Evolutionary conservation across 495 filamentous ascomycete genomes (phyloP), one percentile per base, ranked within the genome.

Genomic region (Aspergillus asperescens): DNA sequence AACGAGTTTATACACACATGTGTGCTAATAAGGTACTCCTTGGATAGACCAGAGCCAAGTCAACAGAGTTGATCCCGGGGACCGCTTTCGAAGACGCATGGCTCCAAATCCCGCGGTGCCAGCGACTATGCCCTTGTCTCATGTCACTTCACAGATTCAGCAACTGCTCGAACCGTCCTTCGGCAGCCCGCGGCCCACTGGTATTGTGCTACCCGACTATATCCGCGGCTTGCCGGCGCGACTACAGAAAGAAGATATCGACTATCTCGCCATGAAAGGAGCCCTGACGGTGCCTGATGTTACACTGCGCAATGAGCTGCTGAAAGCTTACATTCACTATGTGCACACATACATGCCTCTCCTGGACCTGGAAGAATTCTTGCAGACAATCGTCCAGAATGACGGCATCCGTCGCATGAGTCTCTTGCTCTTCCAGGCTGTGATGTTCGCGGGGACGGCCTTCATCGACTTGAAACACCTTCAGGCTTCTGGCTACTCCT

Each of bases 341-440:
- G 89, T 93, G 6, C 84, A 95, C 61, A 88, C 89, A 5, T 92
- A 86, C 65, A 92, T 93, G 88, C 89, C 89, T n/a, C 71, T 92
- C 22, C 60, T 95, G 42, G 87, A 95, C 55, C 66, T 89, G 52
- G 79, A 85, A 52, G 80, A 88, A 34, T 89, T 92, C 62, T 62
- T 93, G 22, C 66, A 74, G 54, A 81, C 79, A 37, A 77, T 90
- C 48, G 79, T 82, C 31, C 70, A 76, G 48, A 77, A 78, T 41
- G 83, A 88, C 62, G 86, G 84, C 18, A 73, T 75, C 19, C 74
- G 79, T 48, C 86, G 84, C 25, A 82, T 87, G 58, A 92, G 89
- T 67, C 67, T 95, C 54, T 76, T 94, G 49, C 70, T 90, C 7
- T 90, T 89, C 65, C 86, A 90, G 62, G 84, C 85, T 18, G 82